Percentiles rank a stretch among this genome's conserved stretches.
These are phyloP conservation scores for Silybum marianum DNA, from an alignment of 129 eudicot species.

Conservation along the genomic window DNA sequence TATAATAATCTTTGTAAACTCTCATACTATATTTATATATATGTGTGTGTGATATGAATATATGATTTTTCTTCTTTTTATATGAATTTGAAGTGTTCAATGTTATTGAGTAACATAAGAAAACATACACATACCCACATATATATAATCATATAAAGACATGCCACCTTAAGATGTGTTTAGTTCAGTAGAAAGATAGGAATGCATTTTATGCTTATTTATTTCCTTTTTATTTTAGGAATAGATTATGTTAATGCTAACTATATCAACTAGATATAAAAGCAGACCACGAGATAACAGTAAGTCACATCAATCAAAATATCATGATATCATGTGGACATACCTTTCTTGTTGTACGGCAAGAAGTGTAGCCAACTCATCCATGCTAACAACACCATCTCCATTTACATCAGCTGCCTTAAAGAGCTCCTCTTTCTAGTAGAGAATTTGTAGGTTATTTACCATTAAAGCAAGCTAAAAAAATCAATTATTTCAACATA, in stretches of 20 bases:
- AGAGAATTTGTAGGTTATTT: slow-evolving; percentile 10
- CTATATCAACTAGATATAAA: neutral
- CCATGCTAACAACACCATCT: slow-evolving; percentile 91
- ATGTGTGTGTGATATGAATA: neutral
- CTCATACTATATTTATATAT: neutral
- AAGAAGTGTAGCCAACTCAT: slow-evolving; percentile 87
- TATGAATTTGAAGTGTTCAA: neutral
- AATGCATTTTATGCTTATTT: neutral
- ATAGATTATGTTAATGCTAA: neutral
- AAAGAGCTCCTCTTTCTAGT: slow-evolving; percentile 89
- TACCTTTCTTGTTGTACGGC: slow-evolving; percentile 89
- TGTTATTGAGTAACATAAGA: neutral
- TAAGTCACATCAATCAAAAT: slow-evolving; percentile 1
- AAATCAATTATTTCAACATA: slow-evolving; percentile 4
- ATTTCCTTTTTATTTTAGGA: neutral
- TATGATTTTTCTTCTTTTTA: neutral
- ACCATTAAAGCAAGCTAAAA: neutral
- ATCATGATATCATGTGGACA: slow-evolving; percentile 22
- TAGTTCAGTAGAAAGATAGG: neutral
- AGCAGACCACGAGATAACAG: neutral
- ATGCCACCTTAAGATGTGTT: neutral
- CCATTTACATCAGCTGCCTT: slow-evolving; percentile 80
- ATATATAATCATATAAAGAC: neutral
- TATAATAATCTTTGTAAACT: neutral
- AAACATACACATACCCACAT: neutral